These are phyloP conservation scores for Fusarium pseudonygamai DNA, from an alignment of 2,329 filamentous ascomycete genomes.

Conservation along the genomic window DNA sequence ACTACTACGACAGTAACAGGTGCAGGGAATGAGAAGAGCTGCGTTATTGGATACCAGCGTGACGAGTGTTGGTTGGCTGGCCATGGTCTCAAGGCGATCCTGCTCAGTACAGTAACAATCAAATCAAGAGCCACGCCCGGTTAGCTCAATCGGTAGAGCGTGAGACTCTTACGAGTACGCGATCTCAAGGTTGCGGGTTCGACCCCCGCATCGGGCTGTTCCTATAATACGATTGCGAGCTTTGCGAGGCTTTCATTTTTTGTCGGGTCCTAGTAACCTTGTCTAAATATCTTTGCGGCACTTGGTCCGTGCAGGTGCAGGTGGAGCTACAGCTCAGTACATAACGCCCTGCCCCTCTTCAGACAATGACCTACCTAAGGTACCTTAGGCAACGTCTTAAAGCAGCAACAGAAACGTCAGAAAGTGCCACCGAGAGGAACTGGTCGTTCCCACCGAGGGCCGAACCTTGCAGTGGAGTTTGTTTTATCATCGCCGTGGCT, in stretches of 20 bases:
- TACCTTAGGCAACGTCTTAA: slow-evolving; percentile 13
- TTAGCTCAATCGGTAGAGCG: slow-evolving; percentile 64
- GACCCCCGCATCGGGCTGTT: slow-evolving; percentile 55
- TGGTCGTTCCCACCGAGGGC: neutral
- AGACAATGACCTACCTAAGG: neutral
- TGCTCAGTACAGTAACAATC: neutral
- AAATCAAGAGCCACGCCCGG: slow-evolving; percentile 46
- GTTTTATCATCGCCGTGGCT: neutral
- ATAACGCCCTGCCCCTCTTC: slow-evolving; percentile 16
- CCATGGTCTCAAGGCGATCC: neutral
- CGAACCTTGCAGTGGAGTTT: neutral
- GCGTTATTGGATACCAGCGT: neutral
- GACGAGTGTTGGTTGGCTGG: neutral
- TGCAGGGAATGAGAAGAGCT: neutral
- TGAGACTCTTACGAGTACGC: slow-evolving; percentile 67
- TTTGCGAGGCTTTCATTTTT: slow-evolving; percentile 25
- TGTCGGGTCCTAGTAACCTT: too few species aligned
- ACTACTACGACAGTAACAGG: neutral
- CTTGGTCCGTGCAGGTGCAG: slow-evolving; percentile 14
- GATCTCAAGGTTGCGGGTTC: slow-evolving; percentile 67
- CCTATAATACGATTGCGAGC: slow-evolving; percentile 30
- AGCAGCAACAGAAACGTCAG: slow-evolving; percentile 36
- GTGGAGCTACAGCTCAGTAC: slow-evolving; percentile 11
- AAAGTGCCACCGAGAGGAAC: neutral
- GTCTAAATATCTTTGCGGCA: neutral